Evolutionary conservation across 768 basidiomycete genomes (phyloP).

Genomic region (Suillus discolor): DNA sequence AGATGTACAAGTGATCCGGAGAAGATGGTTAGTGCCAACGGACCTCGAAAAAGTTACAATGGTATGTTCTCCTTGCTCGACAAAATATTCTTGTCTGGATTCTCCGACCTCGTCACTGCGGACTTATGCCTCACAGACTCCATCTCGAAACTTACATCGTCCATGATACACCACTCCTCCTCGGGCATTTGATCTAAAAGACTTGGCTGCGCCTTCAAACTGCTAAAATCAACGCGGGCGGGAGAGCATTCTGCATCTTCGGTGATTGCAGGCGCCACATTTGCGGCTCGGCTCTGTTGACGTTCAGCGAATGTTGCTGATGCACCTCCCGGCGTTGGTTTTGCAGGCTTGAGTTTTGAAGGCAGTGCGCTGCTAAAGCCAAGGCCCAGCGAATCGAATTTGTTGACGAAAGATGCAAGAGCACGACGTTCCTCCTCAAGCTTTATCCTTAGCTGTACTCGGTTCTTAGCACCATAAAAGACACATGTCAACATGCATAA

Average conservation of each 20-base stretch:
- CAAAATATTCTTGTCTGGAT: slow-evolving; percentile 28
- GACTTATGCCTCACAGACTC: slow-evolving; percentile 27
- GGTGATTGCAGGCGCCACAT: slow-evolving; percentile 27
- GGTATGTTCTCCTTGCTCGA: slow-evolving; percentile 31
- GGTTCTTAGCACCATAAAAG: not conserved
- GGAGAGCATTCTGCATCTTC: slow-evolving; percentile 51
- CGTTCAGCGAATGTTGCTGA: slow-evolving; percentile 51
- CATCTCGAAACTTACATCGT: slow-evolving; percentile 58
- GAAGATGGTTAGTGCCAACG: not conserved
- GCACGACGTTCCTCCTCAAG: slow-evolving; percentile 80
- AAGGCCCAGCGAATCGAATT: slow-evolving; percentile 76
- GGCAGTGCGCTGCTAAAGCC: slow-evolving; percentile 38
- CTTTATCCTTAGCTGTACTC: slow-evolving; percentile 51
- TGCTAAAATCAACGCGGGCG: slow-evolving; percentile 42
- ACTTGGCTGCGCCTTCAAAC: slow-evolving; percentile 45
- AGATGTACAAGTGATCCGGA: not conserved
- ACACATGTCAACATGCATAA: not conserved
- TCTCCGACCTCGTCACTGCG: slow-evolving; percentile 35
- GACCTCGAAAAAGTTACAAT: slow-evolving; percentile 7
- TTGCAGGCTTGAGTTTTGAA: slow-evolving; percentile 48
- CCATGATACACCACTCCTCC: slow-evolving; percentile 49
- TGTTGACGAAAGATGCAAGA: slow-evolving; percentile 77
- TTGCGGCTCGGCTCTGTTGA: slow-evolving; percentile 36
- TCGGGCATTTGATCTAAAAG: slow-evolving; percentile 64
- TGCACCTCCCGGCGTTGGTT: slow-evolving; percentile 55